phyloP scores from a whole-genome alignment of 2,329 filamentous ascomycete species.

The Colletotrichum sp. region DNA sequence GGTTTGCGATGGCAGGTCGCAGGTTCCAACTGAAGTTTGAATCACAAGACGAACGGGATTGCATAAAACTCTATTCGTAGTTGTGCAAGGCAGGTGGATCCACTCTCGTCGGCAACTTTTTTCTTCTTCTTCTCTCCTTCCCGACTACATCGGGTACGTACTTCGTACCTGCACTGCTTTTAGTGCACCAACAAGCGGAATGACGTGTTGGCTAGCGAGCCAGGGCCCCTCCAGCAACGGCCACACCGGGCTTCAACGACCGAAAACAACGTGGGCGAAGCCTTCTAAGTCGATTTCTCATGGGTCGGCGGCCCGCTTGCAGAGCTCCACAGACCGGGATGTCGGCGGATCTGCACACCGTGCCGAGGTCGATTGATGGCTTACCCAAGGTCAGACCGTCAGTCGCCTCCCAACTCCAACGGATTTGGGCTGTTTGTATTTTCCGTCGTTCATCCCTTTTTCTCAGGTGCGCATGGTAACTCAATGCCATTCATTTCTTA shows the following conservation, averaged over 20 bases:
- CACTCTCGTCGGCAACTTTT: neutral
- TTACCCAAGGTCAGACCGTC: neutral
- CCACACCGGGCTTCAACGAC: neutral
- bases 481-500: neutral
- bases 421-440: neutral
- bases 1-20: conserved; percentile 14
- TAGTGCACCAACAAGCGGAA: neutral
- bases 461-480: neutral
- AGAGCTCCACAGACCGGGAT: neutral
- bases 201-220: conserved; percentile 1
- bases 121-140: neutral
- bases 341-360: conserved; percentile 3
- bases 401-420: conserved; percentile 9
- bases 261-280: neutral
- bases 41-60: conserved; percentile 1
- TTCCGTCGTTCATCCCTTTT: neutral
- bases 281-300: neutral
- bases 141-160: neutral
- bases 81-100: neutral
- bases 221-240: neutral
- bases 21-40: neutral
- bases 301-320: neutral
- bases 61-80: neutral
- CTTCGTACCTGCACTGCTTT: neutral
- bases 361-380: conserved; percentile 12